Conservation (phyloP, 352 stramenopile species). For the Phytophthora nicotianae region DNA sequence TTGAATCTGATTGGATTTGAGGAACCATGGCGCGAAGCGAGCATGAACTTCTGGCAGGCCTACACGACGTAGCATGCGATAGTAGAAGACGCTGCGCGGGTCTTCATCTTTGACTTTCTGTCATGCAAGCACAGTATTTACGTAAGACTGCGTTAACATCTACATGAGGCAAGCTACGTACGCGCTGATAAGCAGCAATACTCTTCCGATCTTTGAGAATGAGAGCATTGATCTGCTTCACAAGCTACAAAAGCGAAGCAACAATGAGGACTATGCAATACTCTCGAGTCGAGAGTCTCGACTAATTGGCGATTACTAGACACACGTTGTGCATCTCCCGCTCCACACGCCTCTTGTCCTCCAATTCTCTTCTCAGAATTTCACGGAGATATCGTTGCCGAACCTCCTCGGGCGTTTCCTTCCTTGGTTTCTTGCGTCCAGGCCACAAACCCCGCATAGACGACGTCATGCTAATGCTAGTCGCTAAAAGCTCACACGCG, state of each 20-base stretch:
- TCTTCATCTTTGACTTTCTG: conserved; percentile 74
- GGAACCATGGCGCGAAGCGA: conserved; percentile 78
- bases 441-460: conserved; percentile 11
- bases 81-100: conserved; percentile 74
- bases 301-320: background rate
- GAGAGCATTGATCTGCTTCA: conserved; percentile 71
- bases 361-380: conserved; percentile 43
- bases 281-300: background rate
- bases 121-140: background rate
- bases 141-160: background rate
- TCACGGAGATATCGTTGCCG: conserved; percentile 46
- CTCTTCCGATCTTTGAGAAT: conserved; percentile 66
- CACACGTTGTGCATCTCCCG: conserved; percentile 55
- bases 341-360: conserved; percentile 41
- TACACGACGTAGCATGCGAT: conserved; percentile 74
- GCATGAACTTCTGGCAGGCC: conserved; percentile 74
- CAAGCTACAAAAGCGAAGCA: conserved; percentile 43
- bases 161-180: conserved; percentile 24
- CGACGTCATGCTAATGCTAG: conserved; percentile 5
- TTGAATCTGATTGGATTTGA: conserved; percentile 75
- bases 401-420: conserved; percentile 43
- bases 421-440: conserved; percentile 35
- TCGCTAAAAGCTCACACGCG: no score
- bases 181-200: conserved; percentile 52
- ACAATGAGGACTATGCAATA: background rate